Base-by-base conservation (phyloP, 2,329 filamentous ascomycete genomes). In the Alternaria brassicae region DNA sequence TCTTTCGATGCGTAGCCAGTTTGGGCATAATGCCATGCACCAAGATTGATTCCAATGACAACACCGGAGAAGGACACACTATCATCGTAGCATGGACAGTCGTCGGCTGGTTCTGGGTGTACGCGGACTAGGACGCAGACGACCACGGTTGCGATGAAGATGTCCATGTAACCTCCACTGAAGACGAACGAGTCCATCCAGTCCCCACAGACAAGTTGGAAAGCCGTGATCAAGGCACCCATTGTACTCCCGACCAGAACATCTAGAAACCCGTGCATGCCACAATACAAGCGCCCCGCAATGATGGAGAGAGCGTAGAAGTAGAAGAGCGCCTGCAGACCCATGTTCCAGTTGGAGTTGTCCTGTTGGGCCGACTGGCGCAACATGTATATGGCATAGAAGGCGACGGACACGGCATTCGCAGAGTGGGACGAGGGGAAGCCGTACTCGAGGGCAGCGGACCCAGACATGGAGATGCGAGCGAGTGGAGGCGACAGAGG, bases 211-310 rank as follows among this genome's bases (percentile, higher is more conserved):
- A 79, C 65, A 60, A 85, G 84, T 68, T 89, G 85, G 19, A 85
- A 70, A 19, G 83, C 77, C 2, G 85, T 85, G 34, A 90, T 83
- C 6, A 85, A 78, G 10, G 88, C 89, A 30, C 95, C 95, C 56
- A 97, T 84, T 13, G 88, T 70, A 54, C 90, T 92, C 6, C 95
- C 95, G 56, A 95, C 78, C 13, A 95, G 80, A 23, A 98, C 93
- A 77, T 99, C 95, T 41, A 95, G 83, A 79, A 98, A 97, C 10
- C 95, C 95, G 79, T 99, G 95, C 95, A 99, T 99, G 61, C 95
- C 95, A 74, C 95, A 99, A 81, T 99, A 98, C 34, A 99, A 83
- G 19, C 95, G 88, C 6, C 95, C 95, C 62, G 98, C 82, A 39
- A 97, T 86, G 72, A 99, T 98, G 25, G 94, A 97, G 12, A 87